Conservation (phyloP, 306 rosid genomes). For the Cucumis hystrix region DNA sequence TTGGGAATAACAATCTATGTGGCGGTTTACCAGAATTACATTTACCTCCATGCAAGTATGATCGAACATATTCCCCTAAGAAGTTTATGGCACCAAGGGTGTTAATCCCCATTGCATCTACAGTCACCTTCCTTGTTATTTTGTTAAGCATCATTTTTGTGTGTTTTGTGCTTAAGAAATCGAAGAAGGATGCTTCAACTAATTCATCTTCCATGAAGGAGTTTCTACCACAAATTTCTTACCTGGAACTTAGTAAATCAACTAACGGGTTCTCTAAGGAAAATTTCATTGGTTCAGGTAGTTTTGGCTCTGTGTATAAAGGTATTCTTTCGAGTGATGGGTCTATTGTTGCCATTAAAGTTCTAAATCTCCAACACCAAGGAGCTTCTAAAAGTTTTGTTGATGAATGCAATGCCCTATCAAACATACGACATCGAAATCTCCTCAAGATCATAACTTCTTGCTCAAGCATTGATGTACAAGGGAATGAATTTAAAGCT, state of each 20-base stretch:
- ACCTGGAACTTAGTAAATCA: conserved; percentile 6
- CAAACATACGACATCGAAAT: conserved; percentile 22
- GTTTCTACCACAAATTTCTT: background rate
- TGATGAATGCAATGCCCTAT: conserved; percentile 21
- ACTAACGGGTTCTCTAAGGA: conserved; percentile 12
- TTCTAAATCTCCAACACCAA: conserved; percentile 21
- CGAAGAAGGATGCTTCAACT: background rate
- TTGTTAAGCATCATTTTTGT: background rate
- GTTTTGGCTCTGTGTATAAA: conserved; percentile 27
- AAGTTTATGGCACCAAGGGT: conserved; percentile 10
- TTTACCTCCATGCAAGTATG: conserved; percentile 11
- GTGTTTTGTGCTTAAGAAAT: background rate
- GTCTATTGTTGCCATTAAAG: conserved; percentile 17
- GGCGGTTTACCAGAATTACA: conserved; percentile 18
- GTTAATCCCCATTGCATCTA: background rate
- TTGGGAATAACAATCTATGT: conserved; percentile 3
- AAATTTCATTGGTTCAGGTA: conserved; percentile 23
- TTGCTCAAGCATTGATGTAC: conserved; percentile 15
- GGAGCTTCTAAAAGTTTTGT: conserved; percentile 31
- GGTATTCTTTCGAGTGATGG: conserved; percentile 12
- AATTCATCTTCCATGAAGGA: background rate
- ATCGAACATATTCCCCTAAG: background rate
- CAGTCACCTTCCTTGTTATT: background rate
- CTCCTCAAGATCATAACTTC: conserved; percentile 29
- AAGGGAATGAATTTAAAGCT: conserved; percentile 29